Evolutionary conservation across 78 protist species (phyloP).

Genomic region (Tieghemostelium lacteum): DNA sequence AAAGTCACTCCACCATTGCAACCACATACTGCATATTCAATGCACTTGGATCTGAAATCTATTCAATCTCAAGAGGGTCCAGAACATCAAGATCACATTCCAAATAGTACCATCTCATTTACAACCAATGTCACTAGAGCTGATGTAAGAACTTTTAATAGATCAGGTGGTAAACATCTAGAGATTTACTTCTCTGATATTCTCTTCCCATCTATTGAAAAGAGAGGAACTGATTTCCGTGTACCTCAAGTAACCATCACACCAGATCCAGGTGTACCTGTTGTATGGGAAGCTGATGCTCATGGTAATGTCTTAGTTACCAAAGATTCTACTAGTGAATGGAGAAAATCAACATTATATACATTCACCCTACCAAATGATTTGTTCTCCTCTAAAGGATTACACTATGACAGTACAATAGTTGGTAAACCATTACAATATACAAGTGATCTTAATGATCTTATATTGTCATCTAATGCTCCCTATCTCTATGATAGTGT

Average conservation of each 20-base stretch:
- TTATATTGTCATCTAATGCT: background rate
- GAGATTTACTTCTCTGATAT: background rate
- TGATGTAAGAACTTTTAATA: background rate
- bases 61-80: slow-evolving; percentile 26
- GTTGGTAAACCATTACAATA: background rate
- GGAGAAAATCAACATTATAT: slow-evolving; percentile 13
- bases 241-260: slow-evolving; percentile 10
- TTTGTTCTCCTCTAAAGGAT: slow-evolving; percentile 11
- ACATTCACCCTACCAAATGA: slow-evolving; percentile 45
- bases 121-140: background rate
- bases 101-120: slow-evolving; percentile 1
- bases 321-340: background rate
- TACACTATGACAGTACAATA: slow-evolving; percentile 1
- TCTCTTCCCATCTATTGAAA: background rate
- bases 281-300: slow-evolving; percentile 1
- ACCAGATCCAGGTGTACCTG: slow-evolving; percentile 50
- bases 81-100: background rate
- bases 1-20: background rate
- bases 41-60: slow-evolving; percentile 13
- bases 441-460: background rate
- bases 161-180: background rate
- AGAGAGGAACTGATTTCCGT: no score
- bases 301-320: background rate
- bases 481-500: background rate
- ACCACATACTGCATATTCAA: background rate